Percentiles rank a stretch among this genome's conserved stretches.
These are phyloP conservation scores for Leccinum imitatum DNA, from an alignment of 768 basidiomycete genomes.

Conservation along the genomic window DNA sequence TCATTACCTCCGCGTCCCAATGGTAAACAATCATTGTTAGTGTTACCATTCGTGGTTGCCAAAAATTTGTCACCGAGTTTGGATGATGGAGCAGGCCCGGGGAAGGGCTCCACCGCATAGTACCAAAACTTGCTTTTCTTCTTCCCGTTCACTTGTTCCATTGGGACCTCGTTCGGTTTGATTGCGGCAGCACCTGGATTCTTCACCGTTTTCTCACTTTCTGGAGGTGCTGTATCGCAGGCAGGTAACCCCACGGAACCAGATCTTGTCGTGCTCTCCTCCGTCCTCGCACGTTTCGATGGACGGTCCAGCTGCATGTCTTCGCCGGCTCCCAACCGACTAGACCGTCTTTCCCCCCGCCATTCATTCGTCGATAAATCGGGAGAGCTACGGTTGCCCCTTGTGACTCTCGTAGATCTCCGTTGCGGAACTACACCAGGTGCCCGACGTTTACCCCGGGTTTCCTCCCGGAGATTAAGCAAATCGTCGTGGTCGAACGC, in stretches of 20 bases:
- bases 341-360: slow-evolving; percentile 75
- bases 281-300: slow-evolving; percentile 74
- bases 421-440: slow-evolving; percentile 40
- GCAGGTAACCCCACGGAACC: slow-evolving; percentile 38
- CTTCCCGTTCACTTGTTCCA: slow-evolving; percentile 76
- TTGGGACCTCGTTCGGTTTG: slow-evolving; percentile 69
- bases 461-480: slow-evolving; percentile 41
- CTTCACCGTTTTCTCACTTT: slow-evolving; percentile 47
- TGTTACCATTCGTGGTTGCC: slow-evolving; percentile 23
- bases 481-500: slow-evolving; percentile 44
- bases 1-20: slow-evolving; percentile 2
- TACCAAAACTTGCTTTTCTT: slow-evolving; percentile 89
- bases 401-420: slow-evolving; percentile 53
- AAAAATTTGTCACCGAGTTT: slow-evolving; percentile 14
- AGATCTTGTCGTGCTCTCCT: slow-evolving; percentile 63
- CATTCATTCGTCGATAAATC: slow-evolving; percentile 56
- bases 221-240: slow-evolving; percentile 23
- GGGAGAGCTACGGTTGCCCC: slow-evolving; percentile 51
- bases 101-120: slow-evolving; percentile 77
- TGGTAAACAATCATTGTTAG: slow-evolving; percentile 9
- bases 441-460: slow-evolving; percentile 42
- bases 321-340: slow-evolving; percentile 56
- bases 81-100: slow-evolving; percentile 26
- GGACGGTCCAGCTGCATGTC: slow-evolving; percentile 54
- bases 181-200: slow-evolving; percentile 60